Evolutionary conservation across 2,329 filamentous ascomycete species (phyloP), one percentile per base, ranked within the genome.

Genomic region (Penicillium glabrum): DNA sequence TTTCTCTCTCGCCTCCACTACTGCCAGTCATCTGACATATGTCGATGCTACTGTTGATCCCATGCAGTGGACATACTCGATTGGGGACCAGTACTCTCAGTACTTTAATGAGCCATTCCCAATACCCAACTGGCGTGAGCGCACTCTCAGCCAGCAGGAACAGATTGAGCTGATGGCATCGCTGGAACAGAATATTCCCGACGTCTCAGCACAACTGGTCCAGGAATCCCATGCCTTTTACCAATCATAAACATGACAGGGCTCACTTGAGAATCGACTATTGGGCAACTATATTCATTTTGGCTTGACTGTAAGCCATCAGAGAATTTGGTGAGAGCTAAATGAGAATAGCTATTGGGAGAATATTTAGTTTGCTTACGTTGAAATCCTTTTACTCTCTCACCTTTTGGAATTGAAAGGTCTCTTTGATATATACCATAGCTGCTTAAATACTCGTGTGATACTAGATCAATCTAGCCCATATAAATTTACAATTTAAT

Each of bases 81-180:
- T 79, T 52, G 77, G 75, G 9, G 76, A 78, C 46, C 77, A 79
- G 52, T 79, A 79, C 57, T 79, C 77, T 19, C 76, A 78, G 45
- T 79, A 79, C 59, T 75, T 77, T 61, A 75, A 77, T 44, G 77
- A 79, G 46, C 74, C 76, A 11, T 77, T 76, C 55, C 76, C 75
- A 29, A 69, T 76, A 58, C 72, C 79, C 68, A 67, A 76, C 61
- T 72, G 83, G 83, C 69, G 83, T 81, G 57, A 86, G 85, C 66
- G 91, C 82, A 81, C 81, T 57, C 78, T 96, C 31, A 93, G 87
- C 57, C 88, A 92, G 61, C 85, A 91, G 67, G 90, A 96, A 73
- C 91, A 95, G 74, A 77, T 88, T 61, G 90, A 96, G 77, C 79
- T 96, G 37, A 91, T 96, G 89, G 86, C 87, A 54, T 86, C 87